Conservation (phyloP, 2,329 filamentous ascomycete species). For the Cladosporium sp. region DNA sequence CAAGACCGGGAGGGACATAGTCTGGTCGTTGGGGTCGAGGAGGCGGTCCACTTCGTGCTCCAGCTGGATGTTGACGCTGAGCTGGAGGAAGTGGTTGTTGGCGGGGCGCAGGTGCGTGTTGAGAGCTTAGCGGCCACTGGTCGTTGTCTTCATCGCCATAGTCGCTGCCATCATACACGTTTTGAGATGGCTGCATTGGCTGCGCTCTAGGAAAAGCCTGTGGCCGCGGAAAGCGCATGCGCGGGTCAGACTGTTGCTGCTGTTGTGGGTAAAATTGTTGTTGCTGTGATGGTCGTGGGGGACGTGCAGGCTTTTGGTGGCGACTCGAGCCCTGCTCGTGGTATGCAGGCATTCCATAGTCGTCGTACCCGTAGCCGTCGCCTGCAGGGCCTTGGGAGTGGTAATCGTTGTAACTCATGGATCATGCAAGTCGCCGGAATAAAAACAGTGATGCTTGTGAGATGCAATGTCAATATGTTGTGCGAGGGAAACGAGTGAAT, state of each 20-base stretch:
- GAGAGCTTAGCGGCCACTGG: slow-evolving; percentile 25
- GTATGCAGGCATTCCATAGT: slow-evolving; percentile 10
- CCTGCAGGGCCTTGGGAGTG: slow-evolving; percentile 1
- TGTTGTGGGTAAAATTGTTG: not conserved
- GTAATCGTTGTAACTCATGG: slow-evolving; percentile 6
- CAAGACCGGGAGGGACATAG: slow-evolving; percentile 8
- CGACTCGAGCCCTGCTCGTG: slow-evolving; percentile 8
- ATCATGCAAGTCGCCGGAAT: slow-evolving; percentile 9
- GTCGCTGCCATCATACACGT: slow-evolving; percentile 24
- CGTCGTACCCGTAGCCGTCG: slow-evolving; percentile 2
- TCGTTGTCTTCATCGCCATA: slow-evolving; percentile 21
- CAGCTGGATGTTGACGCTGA: not conserved
- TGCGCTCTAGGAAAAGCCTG: slow-evolving; percentile 5
- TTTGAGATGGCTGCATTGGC: slow-evolving; percentile 1
- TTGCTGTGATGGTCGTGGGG: not conserved
- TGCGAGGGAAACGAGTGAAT: slow-evolving; percentile 6
- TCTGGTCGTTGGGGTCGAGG: slow-evolving; percentile 27
- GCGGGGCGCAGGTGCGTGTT: slow-evolving; percentile 6
- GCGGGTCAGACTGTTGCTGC: slow-evolving; percentile 2
- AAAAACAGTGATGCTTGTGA: not conserved
- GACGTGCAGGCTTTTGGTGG: not conserved
- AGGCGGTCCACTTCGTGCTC: slow-evolving; percentile 20
- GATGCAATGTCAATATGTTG: not conserved
- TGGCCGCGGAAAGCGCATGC: slow-evolving; percentile 12
- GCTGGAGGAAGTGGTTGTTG: not conserved